These are phyloP conservation scores for Verticillium alfalfae DNA, from an alignment of 2,329 filamentous ascomycete species.

Conservation along the genomic window DNA sequence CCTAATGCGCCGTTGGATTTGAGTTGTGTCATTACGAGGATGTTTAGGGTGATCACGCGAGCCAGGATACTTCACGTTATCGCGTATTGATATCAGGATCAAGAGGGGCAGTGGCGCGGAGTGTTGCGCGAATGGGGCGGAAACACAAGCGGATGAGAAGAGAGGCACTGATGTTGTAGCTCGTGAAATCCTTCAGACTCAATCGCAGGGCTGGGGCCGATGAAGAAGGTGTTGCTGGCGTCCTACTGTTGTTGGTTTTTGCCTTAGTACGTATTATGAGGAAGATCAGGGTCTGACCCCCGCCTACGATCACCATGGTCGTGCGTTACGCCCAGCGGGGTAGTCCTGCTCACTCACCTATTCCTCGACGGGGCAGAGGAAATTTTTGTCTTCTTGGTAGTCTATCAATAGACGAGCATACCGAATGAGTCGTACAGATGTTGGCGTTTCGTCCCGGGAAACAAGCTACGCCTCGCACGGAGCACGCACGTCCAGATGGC, in stretches of 20 bases:
- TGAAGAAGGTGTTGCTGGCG: neutral
- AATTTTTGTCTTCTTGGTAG: neutral
- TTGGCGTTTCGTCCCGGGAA: neutral
- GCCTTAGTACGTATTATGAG: neutral
- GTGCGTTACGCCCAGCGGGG: neutral
- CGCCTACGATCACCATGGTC: neutral
- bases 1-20: conserved; percentile 1
- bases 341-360: neutral
- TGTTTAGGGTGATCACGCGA: neutral
- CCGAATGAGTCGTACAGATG: neutral
- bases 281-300: neutral
- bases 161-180: neutral
- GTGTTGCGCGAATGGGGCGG: neutral
- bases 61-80: neutral
- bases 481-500: neutral
- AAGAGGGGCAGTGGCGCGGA: neutral
- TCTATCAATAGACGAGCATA: neutral
- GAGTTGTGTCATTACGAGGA: neutral
- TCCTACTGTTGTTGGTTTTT: too few relatives aligned
- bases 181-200: neutral
- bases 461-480: neutral
- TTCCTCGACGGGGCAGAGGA: neutral
- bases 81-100: neutral
- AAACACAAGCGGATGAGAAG: neutral
- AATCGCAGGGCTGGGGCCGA: neutral